Percentiles rank a stretch among this genome's conserved stretches.
These are phyloP conservation scores for Fomitopsis schrenkii DNA, from an alignment of 1,284 basidiomycete genomes.

Conservation along the genomic window DNA sequence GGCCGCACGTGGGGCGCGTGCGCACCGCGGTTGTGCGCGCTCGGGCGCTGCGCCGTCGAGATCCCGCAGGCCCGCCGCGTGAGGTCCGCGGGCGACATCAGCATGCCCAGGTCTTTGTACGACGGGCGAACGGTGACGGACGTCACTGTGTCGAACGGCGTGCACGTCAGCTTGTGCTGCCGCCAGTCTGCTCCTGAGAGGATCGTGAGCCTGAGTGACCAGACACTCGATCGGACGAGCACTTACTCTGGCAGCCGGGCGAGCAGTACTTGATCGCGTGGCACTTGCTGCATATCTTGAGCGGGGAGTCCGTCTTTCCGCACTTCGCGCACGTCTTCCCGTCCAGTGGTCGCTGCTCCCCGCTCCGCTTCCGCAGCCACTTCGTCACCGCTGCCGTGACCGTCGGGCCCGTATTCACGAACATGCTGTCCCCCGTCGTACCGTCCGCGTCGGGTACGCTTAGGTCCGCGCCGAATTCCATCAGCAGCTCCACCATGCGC, in stretches of 20 bases:
- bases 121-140: slow-evolving; percentile 43
- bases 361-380: slow-evolving; percentile 44
- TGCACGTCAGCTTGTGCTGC: slow-evolving; percentile 43
- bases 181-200: slow-evolving; percentile 42
- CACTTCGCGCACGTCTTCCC: slow-evolving; percentile 40
- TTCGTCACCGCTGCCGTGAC: slow-evolving; percentile 43
- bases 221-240: neutral
- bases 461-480: slow-evolving; percentile 46
- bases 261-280: slow-evolving; percentile 47
- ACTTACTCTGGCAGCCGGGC: slow-evolving; percentile 47
- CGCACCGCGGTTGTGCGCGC: slow-evolving; percentile 20
- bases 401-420: slow-evolving; percentile 36
- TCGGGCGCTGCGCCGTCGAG: slow-evolving; percentile 16
- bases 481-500: slow-evolving; percentile 37
- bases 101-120: slow-evolving; percentile 27
- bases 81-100: slow-evolving; percentile 31
- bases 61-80: slow-evolving; percentile 32
- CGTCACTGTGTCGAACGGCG: slow-evolving; percentile 36
- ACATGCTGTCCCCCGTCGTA: slow-evolving; percentile 28
- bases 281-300: slow-evolving; percentile 45
- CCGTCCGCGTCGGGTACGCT: slow-evolving; percentile 45
- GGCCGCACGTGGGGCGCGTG: slow-evolving; percentile 21
- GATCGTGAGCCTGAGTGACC: neutral
- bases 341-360: slow-evolving; percentile 35
- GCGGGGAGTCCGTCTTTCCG: slow-evolving; percentile 19